Conservation (phyloP, 495 filamentous ascomycete species). For the Lasiosphaeris hirsuta region DNA sequence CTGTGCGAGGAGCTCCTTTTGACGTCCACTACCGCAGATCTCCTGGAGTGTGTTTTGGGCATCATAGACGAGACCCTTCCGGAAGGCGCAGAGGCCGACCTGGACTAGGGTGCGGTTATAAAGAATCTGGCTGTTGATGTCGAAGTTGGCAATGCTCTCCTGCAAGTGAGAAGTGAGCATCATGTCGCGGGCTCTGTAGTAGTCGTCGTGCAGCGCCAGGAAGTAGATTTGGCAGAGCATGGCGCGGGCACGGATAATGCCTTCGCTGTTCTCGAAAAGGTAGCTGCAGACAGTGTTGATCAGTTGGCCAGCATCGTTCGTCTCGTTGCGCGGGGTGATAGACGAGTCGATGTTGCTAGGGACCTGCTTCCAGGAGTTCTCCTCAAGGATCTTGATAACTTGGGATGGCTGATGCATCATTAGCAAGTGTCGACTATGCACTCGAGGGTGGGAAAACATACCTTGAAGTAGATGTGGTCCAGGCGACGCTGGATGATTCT, state of each 20-base stretch:
- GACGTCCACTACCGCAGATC: conserved; percentile 92
- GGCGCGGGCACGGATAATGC: conserved; percentile 90
- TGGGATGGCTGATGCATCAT: conserved; percentile 64
- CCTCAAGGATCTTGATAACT: conserved; percentile 88
- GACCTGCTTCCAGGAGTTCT: conserved; percentile 84
- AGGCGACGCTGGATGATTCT: conserved; percentile 88
- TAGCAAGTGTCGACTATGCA: conserved; percentile 16
- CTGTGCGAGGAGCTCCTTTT: conserved; percentile 97
- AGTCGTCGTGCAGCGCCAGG: conserved; percentile 93
- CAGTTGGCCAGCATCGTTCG: conserved; percentile 64
- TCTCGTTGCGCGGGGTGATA: conserved; percentile 68
- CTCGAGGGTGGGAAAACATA: conserved; percentile 31
- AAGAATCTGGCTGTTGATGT: conserved; percentile 94
- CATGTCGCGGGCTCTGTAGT: conserved; percentile 96
- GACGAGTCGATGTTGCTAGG: conserved; percentile 67
- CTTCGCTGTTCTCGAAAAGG: conserved; percentile 87
- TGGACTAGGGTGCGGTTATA: conserved; percentile 98
- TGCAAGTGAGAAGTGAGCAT: conserved; percentile 99
- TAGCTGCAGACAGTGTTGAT: conserved; percentile 90
- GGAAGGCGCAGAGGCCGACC: conserved; percentile 97
- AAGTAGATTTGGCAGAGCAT: conserved; percentile 99
- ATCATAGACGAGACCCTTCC: conserved; percentile 93
- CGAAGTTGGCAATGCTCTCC: conserved; percentile 91
- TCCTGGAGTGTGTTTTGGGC: conserved; percentile 95
- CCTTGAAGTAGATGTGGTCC: conserved; percentile 99